A percentile compares a stretch with the other conserved stretches of the same genome.
phyloP scores from a whole-genome alignment of 345 rosid species.

The Orychophragmus violaceus region DNA sequence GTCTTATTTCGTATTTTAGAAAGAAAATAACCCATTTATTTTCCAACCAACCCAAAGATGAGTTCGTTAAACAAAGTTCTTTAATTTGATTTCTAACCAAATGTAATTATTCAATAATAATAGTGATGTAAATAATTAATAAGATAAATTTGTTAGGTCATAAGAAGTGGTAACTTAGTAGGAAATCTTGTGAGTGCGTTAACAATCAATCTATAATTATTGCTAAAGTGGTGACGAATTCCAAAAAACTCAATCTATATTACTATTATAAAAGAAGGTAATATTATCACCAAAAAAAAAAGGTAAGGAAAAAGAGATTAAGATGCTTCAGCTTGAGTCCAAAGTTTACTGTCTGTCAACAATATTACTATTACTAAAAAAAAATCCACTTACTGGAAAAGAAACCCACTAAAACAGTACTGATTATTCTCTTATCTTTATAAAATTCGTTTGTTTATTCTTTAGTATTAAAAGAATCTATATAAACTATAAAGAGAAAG shows the following conservation, averaged over 20 bases:
- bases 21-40: neutral
- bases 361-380: neutral
- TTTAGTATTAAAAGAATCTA: neutral
- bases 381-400: neutral
- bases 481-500: neutral
- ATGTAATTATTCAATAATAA: neutral
- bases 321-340: slow-evolving; percentile 19
- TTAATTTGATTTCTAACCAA: neutral
- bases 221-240: neutral
- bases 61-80: neutral
- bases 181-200: neutral
- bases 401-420: neutral
- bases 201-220: neutral
- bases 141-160: neutral
- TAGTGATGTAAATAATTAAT: neutral
- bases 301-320: neutral
- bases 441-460: neutral
- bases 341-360: slow-evolving; percentile 3
- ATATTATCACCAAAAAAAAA: too few species aligned
- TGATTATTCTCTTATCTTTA: neutral
- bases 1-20: neutral
- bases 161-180: neutral
- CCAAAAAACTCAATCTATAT: neutral
- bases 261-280: too few species aligned
- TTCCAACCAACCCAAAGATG: neutral